Conservation (phyloP, 176 grass and related monocot genomes). For the Luzula sylvatica region DNA sequence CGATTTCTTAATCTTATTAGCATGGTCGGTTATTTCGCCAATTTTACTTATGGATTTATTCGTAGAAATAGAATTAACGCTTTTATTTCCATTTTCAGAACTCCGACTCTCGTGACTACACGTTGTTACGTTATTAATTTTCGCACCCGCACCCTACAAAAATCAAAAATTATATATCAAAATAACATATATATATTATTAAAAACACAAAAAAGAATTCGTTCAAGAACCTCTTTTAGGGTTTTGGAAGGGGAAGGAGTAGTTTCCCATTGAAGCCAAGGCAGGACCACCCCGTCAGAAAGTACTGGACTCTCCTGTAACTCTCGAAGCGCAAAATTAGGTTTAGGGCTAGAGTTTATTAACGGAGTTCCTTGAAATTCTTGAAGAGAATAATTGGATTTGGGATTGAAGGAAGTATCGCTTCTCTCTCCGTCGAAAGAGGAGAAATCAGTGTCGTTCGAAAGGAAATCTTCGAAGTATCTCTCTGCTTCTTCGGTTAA, state of each 20-base stretch:
- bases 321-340: no score
- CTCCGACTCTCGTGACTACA: slow-evolving; percentile 80
- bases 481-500: slow-evolving; percentile 77
- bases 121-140: slow-evolving; percentile 21
- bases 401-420: slow-evolving; percentile 32
- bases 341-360: slow-evolving; percentile 27
- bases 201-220: background rate
- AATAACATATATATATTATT: background rate
- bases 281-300: slow-evolving; percentile 78
- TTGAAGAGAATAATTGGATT: background rate
- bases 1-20: slow-evolving; percentile 4
- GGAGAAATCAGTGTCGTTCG: slow-evolving; percentile 92
- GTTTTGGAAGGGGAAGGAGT: slow-evolving; percentile 49
- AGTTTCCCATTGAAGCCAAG: slow-evolving; percentile 98
- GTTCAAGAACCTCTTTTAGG: slow-evolving; percentile 30
- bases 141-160: slow-evolving; percentile 42
- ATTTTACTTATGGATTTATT: slow-evolving; percentile 22
- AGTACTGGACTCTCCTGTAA: no score
- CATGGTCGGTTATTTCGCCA: slow-evolving; percentile 13
- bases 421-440: slow-evolving; percentile 96
- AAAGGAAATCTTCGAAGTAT: slow-evolving; percentile 95
- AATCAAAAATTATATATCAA: background rate
- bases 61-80: slow-evolving; percentile 15
- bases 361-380: slow-evolving; percentile 36
- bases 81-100: slow-evolving; percentile 30